A percentile compares a stretch with the other conserved stretches of the same genome.
Evolutionary conservation across 1,284 basidiomycete species (phyloP).

Genomic region (Hemileia vastatrix): DNA sequence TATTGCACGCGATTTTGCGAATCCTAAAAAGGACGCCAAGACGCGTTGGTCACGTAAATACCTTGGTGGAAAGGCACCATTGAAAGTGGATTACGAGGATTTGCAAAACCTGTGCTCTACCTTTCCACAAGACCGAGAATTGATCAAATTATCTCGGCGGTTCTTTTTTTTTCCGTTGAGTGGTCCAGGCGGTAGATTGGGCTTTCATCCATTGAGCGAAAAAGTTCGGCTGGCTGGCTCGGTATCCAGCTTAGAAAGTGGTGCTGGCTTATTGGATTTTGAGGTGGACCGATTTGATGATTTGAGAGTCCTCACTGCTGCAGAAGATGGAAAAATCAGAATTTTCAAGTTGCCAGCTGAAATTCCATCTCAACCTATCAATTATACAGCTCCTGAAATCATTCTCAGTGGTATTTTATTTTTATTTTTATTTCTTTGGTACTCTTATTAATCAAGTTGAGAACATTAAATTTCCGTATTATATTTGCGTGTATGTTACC

Average conservation of each 20-base stretch:
- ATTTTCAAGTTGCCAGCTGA: conserved; percentile 42
- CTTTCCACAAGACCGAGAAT: conserved; percentile 44
- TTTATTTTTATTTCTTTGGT: too few relatives aligned
- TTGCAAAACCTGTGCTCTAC: conserved; percentile 44
- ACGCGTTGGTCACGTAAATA: conserved; percentile 47
- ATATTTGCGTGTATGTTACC: conserved; percentile 21
- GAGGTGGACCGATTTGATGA: conserved; percentile 43
- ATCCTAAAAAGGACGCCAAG: not conserved
- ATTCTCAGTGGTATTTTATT: too few relatives aligned
- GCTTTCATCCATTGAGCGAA: conserved; percentile 43
- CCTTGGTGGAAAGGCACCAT: conserved; percentile 46
- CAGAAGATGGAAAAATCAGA: conserved; percentile 46
- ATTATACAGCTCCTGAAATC: too few relatives aligned
- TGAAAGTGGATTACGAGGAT: conserved; percentile 48
- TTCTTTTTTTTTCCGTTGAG: conserved; percentile 47
- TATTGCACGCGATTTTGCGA: too few relatives aligned
- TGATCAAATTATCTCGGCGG: conserved; percentile 33
- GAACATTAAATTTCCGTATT: too few relatives aligned
- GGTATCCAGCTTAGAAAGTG: conserved; percentile 31
- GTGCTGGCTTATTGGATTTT: conserved; percentile 46
- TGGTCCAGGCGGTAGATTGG: conserved; percentile 48
- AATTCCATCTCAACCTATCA: too few relatives aligned
- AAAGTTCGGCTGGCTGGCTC: conserved; percentile 45
- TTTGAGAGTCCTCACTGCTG: conserved; percentile 43
- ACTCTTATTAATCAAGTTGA: too few relatives aligned